Base-by-base conservation (phyloP, 805 yeast genomes). In the Hanseniaspora guilliermondii region DNA sequence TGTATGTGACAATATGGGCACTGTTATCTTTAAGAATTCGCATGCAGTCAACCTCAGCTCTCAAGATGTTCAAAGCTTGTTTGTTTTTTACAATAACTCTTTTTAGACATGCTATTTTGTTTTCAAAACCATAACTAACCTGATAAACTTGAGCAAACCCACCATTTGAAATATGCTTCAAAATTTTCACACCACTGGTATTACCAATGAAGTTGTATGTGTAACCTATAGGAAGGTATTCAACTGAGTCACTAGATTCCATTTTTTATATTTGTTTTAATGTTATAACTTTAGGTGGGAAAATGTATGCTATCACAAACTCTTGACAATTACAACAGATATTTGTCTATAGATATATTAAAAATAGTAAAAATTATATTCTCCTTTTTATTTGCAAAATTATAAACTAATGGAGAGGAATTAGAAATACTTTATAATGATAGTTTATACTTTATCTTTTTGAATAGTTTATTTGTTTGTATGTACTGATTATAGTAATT, bases 11-110 rank as follows among this genome's bases (percentile, higher is more conserved):
- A 58, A 93, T 80, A 64, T 83, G 82, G 46, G 77, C 76, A 21
- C 45, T 44, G 59, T 85, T 78, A 8, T 95, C 95, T 58, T 82
- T 73, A 35, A 93, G 73, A 27, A 95, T 74, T 68, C 87, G 85
- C 97, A 93, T 91, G 12, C 97, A 95, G 65, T 93, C 97, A 16
- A 93, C 98, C 67, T 93, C 99, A 39, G 94, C 96, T 58, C 97
- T 73, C 49, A 93, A 72, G 24, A 83, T 76, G 61, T 85, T 87
- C 65, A 93, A 74, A 52, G 84, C 85, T 62, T 80, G 77, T 68
- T 93, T 93, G 65, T 84, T 87, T 4, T 97, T 97, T 3, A 93
- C 98, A 33, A 83, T 83, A n/a, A 93, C 97, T 58, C 98, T 76
- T 68, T 93, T 93, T 62, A 93, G 73, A 65, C 97, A 93, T 5